These are phyloP conservation scores for Sporothrix pseudoabietina DNA, from an alignment of 2,329 filamentous ascomycete genomes.

Conservation along the genomic window DNA sequence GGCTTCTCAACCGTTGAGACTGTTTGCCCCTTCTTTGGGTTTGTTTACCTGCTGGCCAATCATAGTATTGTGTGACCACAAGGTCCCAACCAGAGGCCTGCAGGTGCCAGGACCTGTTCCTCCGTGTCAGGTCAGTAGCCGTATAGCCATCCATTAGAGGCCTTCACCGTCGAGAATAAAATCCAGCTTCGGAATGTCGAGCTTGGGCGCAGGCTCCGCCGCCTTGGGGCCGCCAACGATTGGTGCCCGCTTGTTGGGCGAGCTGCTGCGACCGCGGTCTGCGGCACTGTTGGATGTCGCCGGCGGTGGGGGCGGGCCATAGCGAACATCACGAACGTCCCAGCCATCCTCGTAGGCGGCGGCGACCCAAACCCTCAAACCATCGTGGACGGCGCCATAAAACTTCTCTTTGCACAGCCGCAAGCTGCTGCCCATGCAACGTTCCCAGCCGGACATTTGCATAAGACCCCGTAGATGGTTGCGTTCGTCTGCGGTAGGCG, in stretches of 20 bases:
- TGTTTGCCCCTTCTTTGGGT: background rate
- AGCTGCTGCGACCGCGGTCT: slow-evolving; percentile 38
- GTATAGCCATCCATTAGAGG: background rate
- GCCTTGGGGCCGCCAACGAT: slow-evolving; percentile 42
- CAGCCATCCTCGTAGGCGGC: slow-evolving; percentile 87
- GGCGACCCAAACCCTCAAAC: slow-evolving; percentile 83
- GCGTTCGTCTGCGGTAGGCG: slow-evolving; percentile 68
- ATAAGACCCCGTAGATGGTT: slow-evolving; percentile 78
- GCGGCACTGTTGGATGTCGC: background rate
- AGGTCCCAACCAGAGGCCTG: background rate
- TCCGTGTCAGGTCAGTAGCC: background rate
- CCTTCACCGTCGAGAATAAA: slow-evolving; percentile 49
- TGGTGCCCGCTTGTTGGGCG: slow-evolving; percentile 25
- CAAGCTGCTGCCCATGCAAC: slow-evolving; percentile 79
- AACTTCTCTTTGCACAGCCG: slow-evolving; percentile 97
- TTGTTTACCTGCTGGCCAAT: background rate
- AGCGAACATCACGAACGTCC: slow-evolving; percentile 79
- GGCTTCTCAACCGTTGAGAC: background rate
- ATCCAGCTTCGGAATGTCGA: slow-evolving; percentile 63
- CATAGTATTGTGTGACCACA: background rate
- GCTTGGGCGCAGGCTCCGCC: slow-evolving; percentile 59
- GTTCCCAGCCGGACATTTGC: slow-evolving; percentile 85
- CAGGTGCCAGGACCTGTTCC: background rate
- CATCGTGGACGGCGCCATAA: slow-evolving; percentile 88
- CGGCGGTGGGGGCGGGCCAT: slow-evolving; percentile 57